Evolutionary conservation across 129 eudicot species (phyloP).

Genomic region (Chrysanthemum makinoi): DNA sequence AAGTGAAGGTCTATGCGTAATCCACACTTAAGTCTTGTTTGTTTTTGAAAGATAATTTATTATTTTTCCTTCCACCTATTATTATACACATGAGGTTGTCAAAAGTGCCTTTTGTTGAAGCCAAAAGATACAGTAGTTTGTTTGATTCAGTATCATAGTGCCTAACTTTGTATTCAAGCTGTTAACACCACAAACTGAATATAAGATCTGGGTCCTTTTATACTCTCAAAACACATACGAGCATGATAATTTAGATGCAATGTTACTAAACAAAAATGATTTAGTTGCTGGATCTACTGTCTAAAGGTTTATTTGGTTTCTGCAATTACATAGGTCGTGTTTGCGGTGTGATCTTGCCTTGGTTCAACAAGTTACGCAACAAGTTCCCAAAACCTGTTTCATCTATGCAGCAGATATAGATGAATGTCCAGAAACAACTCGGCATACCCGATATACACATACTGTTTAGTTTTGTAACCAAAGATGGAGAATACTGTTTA

Average conservation of each 20-base stretch:
- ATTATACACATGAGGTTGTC: no score
- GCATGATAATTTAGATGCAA: neutral
- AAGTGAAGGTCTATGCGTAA: neutral
- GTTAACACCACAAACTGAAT: no score
- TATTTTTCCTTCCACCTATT: no score
- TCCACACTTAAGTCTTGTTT: neutral
- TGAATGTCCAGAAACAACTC: constrained; percentile 75
- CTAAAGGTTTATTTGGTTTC: neutral
- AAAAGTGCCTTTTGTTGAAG: no score
- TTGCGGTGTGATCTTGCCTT: constrained; percentile 59
- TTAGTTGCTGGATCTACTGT: neutral
- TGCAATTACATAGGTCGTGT: constrained; percentile 52
- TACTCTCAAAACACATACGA: neutral
- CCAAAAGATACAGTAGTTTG: no score
- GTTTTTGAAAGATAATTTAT: no score
- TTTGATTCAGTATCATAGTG: no score
- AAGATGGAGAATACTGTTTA: constrained; percentile 77
- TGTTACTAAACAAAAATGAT: no score
- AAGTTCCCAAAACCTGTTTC: constrained; percentile 54
- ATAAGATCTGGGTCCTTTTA: no score
- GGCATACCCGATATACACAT: constrained; percentile 64
- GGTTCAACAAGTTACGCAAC: constrained; percentile 48
- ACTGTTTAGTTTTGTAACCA: constrained; percentile 53
- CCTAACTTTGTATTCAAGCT: no score
- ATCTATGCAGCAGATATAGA: constrained; percentile 78